A percentile compares a stretch with the other conserved stretches of the same genome.
These are phyloP conservation scores for Mucor piriformis DNA, from an alignment of 371 early-diverging fungal genomes.

Conservation along the genomic window DNA sequence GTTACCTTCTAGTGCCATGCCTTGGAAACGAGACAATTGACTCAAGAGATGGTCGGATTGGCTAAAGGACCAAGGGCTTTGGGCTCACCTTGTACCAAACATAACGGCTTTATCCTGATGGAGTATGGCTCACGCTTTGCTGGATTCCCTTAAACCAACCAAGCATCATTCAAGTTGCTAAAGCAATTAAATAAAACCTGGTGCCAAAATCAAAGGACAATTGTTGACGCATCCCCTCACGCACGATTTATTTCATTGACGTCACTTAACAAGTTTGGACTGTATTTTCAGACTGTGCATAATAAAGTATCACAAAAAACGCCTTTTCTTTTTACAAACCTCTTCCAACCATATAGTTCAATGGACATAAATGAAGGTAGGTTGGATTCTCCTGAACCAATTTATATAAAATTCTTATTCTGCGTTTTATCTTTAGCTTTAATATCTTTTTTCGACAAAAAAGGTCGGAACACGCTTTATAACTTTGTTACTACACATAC, in stretches of 20 bases:
- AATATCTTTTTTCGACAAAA: conserved; percentile 15
- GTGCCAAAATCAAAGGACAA: conserved; percentile 3
- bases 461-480: conserved; percentile 13
- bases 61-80: conserved; percentile 17
- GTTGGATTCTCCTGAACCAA: conserved; percentile 16
- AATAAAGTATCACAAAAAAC: conserved; percentile 2
- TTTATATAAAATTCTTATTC: conserved; percentile 11
- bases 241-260: background rate
- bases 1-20: conserved; percentile 13
- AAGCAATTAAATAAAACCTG: conserved; percentile 12
- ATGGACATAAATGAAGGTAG: conserved; percentile 17
- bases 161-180: conserved; percentile 13
- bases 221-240: too few species aligned
- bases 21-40: conserved; percentile 11
- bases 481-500: conserved; percentile 10
- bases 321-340: conserved; percentile 15
- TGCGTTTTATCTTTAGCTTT: background rate
- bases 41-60: conserved; percentile 14
- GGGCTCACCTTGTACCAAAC: conserved; percentile 17
- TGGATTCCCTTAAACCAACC: conserved; percentile 17
- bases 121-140: conserved; percentile 17
- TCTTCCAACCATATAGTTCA: conserved; percentile 9
- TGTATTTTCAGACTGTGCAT: conserved; percentile 6
- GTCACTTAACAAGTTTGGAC: background rate
- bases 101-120: conserved; percentile 17